Evolutionary conservation across 148 eudicot species (phyloP), one percentile per base, ranked within the genome.

Genomic region (Drosera capensis): DNA sequence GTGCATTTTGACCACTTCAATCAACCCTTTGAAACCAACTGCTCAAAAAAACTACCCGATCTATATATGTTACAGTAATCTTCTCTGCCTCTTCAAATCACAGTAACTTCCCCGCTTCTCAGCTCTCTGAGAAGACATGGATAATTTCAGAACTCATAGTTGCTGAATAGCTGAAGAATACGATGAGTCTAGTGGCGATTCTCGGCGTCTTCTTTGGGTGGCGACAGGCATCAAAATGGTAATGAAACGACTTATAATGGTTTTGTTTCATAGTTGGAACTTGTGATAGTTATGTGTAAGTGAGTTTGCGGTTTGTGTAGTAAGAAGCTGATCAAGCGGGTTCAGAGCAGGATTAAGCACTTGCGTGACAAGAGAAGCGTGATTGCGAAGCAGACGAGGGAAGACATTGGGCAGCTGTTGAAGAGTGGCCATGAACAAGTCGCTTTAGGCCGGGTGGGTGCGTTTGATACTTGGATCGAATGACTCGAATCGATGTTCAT

Each of bases 161-260:
- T 34, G n/a, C 38, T 34, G 38, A 13, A 34, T 0, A 11, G 14
- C 11, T 5, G 3, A 4, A 28, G 31, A 28, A 28, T 4, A 4
- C 31, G 9, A 9, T 28, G 31, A 28, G 31, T 3, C 31, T 34
- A 9, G 6, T 34, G 45, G 56, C 30, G 23, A 82, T 82, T 90
- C 78, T 87, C 49, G 72, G 69, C 17, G 19, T 62, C 30, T 40
- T 83, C 15, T 74, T 79, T 56, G 83, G 86, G 26, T 83, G 96
- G 94, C 72, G 86, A 66, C 83, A 83, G 58, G 94, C 92, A 29
- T 83, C 96, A 3, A 71, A 65, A 20, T 88, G 94, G 96, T 83
- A 71, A 49, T n/a, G 8, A 25, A 13, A 7, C 1, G 8, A 24
- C 21, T 23, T 17, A 23, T 24, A 7, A 24, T 14, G 20, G 17